phyloP scores from a whole-genome alignment of 345 rosid species.

The Citrus sp. region DNA sequence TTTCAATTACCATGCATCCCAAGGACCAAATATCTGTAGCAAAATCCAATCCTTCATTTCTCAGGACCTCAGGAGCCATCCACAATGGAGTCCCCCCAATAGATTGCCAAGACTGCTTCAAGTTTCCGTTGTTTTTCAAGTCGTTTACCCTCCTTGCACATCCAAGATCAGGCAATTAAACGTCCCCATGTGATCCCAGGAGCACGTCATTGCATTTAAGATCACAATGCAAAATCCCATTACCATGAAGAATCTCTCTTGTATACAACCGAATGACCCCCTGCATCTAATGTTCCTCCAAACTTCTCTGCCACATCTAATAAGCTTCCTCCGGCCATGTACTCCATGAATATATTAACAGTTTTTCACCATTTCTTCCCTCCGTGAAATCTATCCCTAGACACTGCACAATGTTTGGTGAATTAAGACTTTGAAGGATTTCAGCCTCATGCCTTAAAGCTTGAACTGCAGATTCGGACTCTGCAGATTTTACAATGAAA shows the following conservation, averaged over 20 bases:
- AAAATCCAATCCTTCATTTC: conserved; percentile 24
- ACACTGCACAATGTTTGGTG: conserved; percentile 13
- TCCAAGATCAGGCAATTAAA: conserved; percentile 40
- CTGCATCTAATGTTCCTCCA: no score
- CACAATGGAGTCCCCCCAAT: conserved; percentile 32
- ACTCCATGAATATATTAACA: conserved; percentile 34
- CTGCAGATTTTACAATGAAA: conserved; percentile 29
- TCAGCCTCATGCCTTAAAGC: conserved; percentile 26
- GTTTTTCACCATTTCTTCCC: conserved; percentile 1
- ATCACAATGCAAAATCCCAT: conserved; percentile 39
- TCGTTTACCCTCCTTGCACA: conserved; percentile 26
- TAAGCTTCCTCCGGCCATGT: conserved; percentile 38
- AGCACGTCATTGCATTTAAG: conserved; percentile 39
- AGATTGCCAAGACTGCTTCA: neutral
- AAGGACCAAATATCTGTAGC: conserved; percentile 43
- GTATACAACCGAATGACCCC: conserved; percentile 22
- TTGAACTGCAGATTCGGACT: conserved; percentile 2
- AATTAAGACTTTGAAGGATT: conserved; percentile 26
- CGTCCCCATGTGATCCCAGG: conserved; percentile 19
- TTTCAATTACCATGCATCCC: conserved; percentile 39
- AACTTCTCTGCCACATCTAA: conserved; percentile 10
- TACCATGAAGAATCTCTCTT: conserved; percentile 29
- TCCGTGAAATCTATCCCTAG: conserved; percentile 6
- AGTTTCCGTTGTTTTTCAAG: neutral
- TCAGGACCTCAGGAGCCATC: conserved; percentile 46